A percentile compares a stretch with the other conserved stretches of the same genome.
These are phyloP conservation scores for Calonectria hongkongensis DNA, from an alignment of 2,329 filamentous ascomycete species.

Conservation along the genomic window DNA sequence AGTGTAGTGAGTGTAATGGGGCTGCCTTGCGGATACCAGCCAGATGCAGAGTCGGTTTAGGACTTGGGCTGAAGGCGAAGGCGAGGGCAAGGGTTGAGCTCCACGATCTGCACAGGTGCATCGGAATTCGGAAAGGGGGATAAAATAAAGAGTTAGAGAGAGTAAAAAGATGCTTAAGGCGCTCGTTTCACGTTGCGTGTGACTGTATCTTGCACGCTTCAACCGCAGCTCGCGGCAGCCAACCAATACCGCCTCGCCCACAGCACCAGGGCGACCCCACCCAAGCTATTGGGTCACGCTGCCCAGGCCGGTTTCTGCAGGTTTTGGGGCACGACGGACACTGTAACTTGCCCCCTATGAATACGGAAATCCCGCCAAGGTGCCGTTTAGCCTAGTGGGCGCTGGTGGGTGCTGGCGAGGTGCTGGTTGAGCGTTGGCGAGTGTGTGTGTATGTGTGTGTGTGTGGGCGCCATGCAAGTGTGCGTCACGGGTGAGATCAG, in stretches of 20 bases:
- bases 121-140: neutral
- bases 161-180: conserved; percentile 7
- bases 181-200: conserved; percentile 27
- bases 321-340: neutral
- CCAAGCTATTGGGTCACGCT: conserved; percentile 34
- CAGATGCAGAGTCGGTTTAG: neutral
- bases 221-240: conserved; percentile 23
- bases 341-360: conserved; percentile 14
- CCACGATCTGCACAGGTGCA: conserved; percentile 9
- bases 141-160: neutral
- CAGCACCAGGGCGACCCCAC: conserved; percentile 30
- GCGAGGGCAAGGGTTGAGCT: too few species aligned
- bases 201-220: conserved; percentile 25
- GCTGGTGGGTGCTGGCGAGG: too few species aligned
- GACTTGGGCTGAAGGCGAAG: neutral
- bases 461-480: conserved; percentile 12
- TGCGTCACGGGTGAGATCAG: conserved; percentile 27
- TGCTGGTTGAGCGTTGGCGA: too few species aligned
- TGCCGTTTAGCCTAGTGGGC: conserved; percentile 5
- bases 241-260: conserved; percentile 32
- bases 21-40: neutral
- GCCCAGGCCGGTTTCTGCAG: conserved; percentile 16
- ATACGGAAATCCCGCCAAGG: neutral
- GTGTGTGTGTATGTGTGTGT: conserved; percentile 3
- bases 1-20: neutral